A percentile compares a stretch with the other conserved stretches of the same genome.
These are phyloP conservation scores for Chrysanthemum lavandulifolium DNA, from an alignment of 129 eudicot species.

Conservation along the genomic window DNA sequence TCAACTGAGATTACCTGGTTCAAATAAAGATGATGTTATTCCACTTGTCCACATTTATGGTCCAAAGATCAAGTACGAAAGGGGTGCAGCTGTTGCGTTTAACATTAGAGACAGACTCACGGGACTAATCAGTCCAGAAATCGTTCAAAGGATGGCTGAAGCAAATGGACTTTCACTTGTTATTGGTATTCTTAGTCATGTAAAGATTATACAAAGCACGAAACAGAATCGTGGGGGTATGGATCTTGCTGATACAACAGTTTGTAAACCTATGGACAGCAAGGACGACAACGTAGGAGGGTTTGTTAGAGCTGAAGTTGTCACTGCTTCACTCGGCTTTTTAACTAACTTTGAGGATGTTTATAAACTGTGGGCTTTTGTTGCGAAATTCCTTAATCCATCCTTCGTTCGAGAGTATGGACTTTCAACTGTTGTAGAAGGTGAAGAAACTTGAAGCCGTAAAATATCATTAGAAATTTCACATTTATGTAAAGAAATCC, in stretches of 20 bases:
- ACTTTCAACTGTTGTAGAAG: constrained; percentile 54
- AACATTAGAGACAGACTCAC: constrained; percentile 56
- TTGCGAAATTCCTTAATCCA: constrained; percentile 78
- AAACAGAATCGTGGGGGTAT: constrained; percentile 39
- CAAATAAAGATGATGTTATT: constrained; percentile 30
- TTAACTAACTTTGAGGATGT: constrained; percentile 87
- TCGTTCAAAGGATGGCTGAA: constrained; percentile 79
- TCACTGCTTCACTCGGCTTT: constrained; percentile 88
- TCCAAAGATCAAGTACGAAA: constrained; percentile 86
- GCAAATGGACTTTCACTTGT: constrained; percentile 68
- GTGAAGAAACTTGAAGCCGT: constrained; percentile 28
- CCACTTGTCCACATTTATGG: constrained; percentile 88
- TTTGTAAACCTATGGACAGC: constrained; percentile 78
- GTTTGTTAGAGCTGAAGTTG: constrained; percentile 79
- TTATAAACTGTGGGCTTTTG: constrained; percentile 81
- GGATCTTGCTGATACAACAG: constrained; percentile 57
- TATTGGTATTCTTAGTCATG: constrained; percentile 74
- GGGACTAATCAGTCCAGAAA: constrained; percentile 70
- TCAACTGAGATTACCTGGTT: constrained; percentile 57
- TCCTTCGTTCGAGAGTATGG: constrained; percentile 54
- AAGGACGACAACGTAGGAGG: constrained; percentile 53
- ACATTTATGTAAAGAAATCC: background rate
- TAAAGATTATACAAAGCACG: constrained; percentile 53
- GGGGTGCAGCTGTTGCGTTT: constrained; percentile 94
- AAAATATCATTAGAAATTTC: background rate